Conservation (phyloP, 1,284 basidiomycete genomes). For the Microbotryomycetes sp. region DNA sequence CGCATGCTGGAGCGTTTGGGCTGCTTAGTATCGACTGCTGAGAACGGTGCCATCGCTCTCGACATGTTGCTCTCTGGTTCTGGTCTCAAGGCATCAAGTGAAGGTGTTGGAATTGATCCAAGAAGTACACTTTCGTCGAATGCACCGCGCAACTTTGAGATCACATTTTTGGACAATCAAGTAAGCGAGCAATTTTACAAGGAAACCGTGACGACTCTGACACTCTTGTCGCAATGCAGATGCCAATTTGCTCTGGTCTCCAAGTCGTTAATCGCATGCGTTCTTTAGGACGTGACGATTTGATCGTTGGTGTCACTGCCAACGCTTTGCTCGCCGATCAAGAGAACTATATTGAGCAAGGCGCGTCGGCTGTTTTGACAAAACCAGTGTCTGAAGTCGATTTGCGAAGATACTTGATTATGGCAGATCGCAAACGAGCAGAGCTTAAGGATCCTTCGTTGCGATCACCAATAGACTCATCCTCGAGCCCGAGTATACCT, state of each 20-base stretch:
- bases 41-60: slow-evolving; percentile 75
- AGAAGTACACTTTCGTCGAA: slow-evolving; percentile 37
- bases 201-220: slow-evolving; percentile 39
- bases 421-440: slow-evolving; percentile 16
- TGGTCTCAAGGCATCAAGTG: slow-evolving; percentile 33
- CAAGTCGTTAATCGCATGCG: slow-evolving; percentile 62
- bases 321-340: slow-evolving; percentile 62
- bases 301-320: slow-evolving; percentile 45
- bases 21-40: slow-evolving; percentile 69
- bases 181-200: background rate
- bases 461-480: background rate
- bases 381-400: slow-evolving; percentile 58
- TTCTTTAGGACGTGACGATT: slow-evolving; percentile 51
- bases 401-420: slow-evolving; percentile 17
- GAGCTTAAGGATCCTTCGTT: slow-evolving; percentile 6
- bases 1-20: slow-evolving; percentile 71
- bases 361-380: slow-evolving; percentile 52
- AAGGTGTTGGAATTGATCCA: slow-evolving; percentile 21
- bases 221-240: slow-evolving; percentile 19
- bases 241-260: slow-evolving; percentile 69
- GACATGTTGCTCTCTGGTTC: slow-evolving; percentile 56
- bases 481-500: background rate
- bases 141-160: slow-evolving; percentile 49
- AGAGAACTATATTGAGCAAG: slow-evolving; percentile 59
- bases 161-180: slow-evolving; percentile 73